Evolutionary conservation across 192 early-diverging fungal species (phyloP).

Genomic region (Coemansia sp.): DNA sequence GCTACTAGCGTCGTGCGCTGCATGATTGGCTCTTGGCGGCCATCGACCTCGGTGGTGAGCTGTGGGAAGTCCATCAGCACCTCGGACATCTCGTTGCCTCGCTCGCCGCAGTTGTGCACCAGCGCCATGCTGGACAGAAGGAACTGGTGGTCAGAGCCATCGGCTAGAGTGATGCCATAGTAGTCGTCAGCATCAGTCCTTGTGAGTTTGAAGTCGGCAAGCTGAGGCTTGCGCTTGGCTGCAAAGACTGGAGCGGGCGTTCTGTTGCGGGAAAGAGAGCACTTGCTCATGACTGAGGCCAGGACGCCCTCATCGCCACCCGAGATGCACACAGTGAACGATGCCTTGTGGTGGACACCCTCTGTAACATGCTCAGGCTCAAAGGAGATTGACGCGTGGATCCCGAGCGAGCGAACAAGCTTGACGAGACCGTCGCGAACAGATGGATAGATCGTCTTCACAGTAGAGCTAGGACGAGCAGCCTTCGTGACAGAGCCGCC

Average conservation of each 20-base stretch:
- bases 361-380: not conserved
- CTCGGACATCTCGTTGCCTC: constrained; percentile 99
- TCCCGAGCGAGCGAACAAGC: constrained; percentile 19
- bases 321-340: constrained; percentile 2
- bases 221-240: not conserved
- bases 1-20: constrained; percentile 99
- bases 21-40: constrained; percentile 99
- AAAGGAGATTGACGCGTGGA: constrained; percentile 1
- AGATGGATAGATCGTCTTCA: not conserved
- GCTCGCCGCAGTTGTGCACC: constrained; percentile 77
- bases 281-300: not conserved
- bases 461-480: not conserved
- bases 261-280: not conserved
- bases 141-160: constrained; percentile 52
- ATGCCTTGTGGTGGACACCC: not conserved
- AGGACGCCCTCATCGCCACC: not conserved
- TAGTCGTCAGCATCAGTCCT: constrained; percentile 19
- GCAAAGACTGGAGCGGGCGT: constrained; percentile 1
- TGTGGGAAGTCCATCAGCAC: constrained; percentile 99
- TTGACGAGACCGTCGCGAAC: constrained; percentile 9
- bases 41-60: constrained; percentile 91
- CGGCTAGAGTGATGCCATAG: constrained; percentile 35
- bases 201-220: not conserved
- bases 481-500: not conserved
- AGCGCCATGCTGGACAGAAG: constrained; percentile 54